Evolutionary conservation across 164 flowering plant genomes (phyloP).

Genomic region (Umbellularia californica): DNA sequence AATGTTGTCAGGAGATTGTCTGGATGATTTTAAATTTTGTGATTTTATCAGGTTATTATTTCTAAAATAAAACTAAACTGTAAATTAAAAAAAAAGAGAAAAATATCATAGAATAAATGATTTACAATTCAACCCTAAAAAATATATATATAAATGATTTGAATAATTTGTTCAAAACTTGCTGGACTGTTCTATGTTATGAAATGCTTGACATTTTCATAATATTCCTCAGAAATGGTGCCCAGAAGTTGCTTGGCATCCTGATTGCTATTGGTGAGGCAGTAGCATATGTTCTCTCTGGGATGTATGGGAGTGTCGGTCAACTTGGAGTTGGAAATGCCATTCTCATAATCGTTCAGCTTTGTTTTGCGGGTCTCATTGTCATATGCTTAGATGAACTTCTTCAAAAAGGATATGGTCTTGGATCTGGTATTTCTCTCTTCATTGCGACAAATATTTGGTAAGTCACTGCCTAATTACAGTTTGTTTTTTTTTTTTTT

Average conservation of each 20-base stretch:
- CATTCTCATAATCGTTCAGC: conserved; percentile 47
- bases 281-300: conserved; percentile 50
- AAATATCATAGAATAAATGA: too few relatives aligned
- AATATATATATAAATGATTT: not conserved
- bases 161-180: not conserved
- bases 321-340: conserved; percentile 56
- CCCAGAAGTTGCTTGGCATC: conserved; percentile 52
- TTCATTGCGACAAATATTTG: conserved; percentile 54
- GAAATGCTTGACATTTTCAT: not conserved
- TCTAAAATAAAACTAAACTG: too few relatives aligned
- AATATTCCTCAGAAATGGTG: conserved; percentile 38
- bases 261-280: conserved; percentile 57
- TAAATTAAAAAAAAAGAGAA: too few relatives aligned
- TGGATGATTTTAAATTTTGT: not conserved
- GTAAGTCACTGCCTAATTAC: conserved; percentile 14
- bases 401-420: conserved; percentile 51
- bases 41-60: not conserved
- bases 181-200: not conserved
- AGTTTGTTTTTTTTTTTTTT: not conserved
- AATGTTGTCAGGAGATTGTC: not conserved
- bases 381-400: conserved; percentile 52
- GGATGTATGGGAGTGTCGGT: conserved; percentile 48
- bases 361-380: conserved; percentile 51
- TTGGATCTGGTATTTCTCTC: conserved; percentile 47
- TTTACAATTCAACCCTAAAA: too few relatives aligned